A percentile compares a stretch with the other conserved stretches of the same genome.
Conservation (phyloP, 2,329 filamentous ascomycete genomes). For the Phialemoniopsis sp. region DNA sequence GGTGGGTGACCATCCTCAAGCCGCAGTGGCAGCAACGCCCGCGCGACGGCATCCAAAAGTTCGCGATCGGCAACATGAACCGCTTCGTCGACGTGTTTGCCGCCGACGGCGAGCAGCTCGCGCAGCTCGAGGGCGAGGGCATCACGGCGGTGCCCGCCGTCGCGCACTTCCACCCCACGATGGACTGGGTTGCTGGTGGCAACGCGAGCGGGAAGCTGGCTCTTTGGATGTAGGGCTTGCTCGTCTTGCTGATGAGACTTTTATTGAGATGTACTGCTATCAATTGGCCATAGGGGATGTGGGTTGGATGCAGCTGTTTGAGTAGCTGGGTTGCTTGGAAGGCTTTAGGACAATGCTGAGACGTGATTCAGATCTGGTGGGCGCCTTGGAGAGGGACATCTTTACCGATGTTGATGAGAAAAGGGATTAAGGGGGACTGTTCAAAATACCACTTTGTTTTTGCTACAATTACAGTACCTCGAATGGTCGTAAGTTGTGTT, state of each 20-base stretch:
- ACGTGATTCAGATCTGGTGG: too few relatives aligned
- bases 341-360: too few relatives aligned
- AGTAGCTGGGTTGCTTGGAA: too few relatives aligned
- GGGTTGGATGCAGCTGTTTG: constrained; percentile 1
- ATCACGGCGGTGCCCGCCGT: constrained; percentile 95
- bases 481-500: too few relatives aligned
- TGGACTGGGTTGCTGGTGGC: constrained; percentile 89
- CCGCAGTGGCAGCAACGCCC: constrained; percentile 86
- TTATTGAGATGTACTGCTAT: too few relatives aligned
- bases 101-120: constrained; percentile 77
- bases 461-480: too few relatives aligned
- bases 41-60: constrained; percentile 74
- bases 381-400: too few relatives aligned
- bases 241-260: too few relatives aligned
- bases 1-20: constrained; percentile 83
- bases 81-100: constrained; percentile 91
- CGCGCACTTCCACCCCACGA: constrained; percentile 80
- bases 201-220: constrained; percentile 90
- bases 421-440: too few relatives aligned
- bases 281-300: too few relatives aligned
- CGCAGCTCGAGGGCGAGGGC: constrained; percentile 80
- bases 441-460: too few relatives aligned
- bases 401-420: too few relatives aligned
- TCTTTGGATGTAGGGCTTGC: constrained; percentile 71
- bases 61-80: constrained; percentile 96